Conservation (phyloP, 192 early-diverging fungal genomes). For the Dispira parvispora region DNA sequence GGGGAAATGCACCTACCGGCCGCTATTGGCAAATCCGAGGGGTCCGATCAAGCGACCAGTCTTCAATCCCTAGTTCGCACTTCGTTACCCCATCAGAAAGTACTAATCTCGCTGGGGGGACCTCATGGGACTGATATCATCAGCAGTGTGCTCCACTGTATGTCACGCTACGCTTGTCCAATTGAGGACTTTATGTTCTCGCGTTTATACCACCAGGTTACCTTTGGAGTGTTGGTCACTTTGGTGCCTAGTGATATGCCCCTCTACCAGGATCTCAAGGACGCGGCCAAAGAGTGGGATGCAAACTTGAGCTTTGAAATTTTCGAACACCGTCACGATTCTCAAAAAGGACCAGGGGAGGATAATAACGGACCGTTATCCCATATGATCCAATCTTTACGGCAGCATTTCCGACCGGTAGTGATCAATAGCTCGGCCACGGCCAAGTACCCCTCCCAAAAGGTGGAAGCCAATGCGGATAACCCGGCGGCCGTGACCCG, state of each 20-base stretch:
- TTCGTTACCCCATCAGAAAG: constrained; percentile 32
- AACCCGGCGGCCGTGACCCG: constrained; percentile 15
- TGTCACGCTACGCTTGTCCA: constrained; percentile 54
- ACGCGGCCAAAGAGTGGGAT: constrained; percentile 69
- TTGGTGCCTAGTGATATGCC: constrained; percentile 55
- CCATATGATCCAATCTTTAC: background rate
- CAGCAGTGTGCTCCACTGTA: constrained; percentile 56
- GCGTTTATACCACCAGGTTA: constrained; percentile 84
- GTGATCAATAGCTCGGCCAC: constrained; percentile 14
- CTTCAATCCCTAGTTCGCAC: background rate
- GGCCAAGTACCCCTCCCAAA: constrained; percentile 22
- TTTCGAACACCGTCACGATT: background rate
- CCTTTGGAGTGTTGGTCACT: constrained; percentile 73
- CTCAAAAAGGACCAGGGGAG: background rate
- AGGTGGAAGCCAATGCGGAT: constrained; percentile 14
- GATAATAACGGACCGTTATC: background rate
- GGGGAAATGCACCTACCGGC: too few species aligned
- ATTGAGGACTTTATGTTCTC: constrained; percentile 78
- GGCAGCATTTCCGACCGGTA: background rate
- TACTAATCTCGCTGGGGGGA: constrained; percentile 65
- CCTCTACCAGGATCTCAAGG: constrained; percentile 59
- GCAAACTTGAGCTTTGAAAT: constrained; percentile 71
- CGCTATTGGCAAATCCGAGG: too few species aligned
- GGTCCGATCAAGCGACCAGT: background rate
- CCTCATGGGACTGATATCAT: constrained; percentile 87